Evolutionary conservation across 805 yeast species (phyloP).

Genomic region (Metschnikowia orientalis): DNA sequence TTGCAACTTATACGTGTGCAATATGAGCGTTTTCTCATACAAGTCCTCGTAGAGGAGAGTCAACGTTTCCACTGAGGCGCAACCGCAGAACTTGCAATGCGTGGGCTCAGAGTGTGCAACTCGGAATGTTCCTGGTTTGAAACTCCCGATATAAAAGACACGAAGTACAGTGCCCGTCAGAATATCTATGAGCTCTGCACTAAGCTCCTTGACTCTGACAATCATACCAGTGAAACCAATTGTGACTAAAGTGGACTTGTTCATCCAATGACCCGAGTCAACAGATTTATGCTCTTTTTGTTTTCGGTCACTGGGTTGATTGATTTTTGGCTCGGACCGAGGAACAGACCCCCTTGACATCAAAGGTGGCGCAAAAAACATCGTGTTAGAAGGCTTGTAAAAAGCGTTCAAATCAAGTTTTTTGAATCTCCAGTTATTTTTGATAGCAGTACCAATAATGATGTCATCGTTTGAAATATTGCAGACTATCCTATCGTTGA

Average conservation of each 20-base stretch:
- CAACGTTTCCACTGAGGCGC: conserved; percentile 71
- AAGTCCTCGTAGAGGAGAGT: conserved; percentile 67
- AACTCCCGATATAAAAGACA: conserved; percentile 56
- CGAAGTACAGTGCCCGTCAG: conserved; percentile 71
- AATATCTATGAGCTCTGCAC: conserved; percentile 69
- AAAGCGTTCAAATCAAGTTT: conserved; percentile 26
- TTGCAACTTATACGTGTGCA: conserved; percentile 71
- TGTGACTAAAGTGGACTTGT: conserved; percentile 42
- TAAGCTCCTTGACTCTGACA: conserved; percentile 50
- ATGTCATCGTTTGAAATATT: conserved; percentile 46
- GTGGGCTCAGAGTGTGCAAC: conserved; percentile 83
- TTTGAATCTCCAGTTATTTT: conserved; percentile 61
- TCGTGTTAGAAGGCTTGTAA: conserved; percentile 8
- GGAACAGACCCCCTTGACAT: conserved; percentile 13
- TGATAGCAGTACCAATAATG: conserved; percentile 59
- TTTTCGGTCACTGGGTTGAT: conserved; percentile 1
- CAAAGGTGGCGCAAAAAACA: conserved; percentile 15
- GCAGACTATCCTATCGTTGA: conserved; percentile 66
- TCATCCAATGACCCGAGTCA: conserved; percentile 14
- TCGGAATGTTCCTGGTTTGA: conserved; percentile 53
- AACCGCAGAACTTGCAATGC: conserved; percentile 88
- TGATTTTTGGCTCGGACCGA: not conserved
- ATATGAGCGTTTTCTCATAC: conserved; percentile 51
- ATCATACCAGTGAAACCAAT: conserved; percentile 75
- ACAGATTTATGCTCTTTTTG: not conserved